Evolutionary conservation across 768 basidiomycete genomes (phyloP).

Genomic region (Mycena crocata): DNA sequence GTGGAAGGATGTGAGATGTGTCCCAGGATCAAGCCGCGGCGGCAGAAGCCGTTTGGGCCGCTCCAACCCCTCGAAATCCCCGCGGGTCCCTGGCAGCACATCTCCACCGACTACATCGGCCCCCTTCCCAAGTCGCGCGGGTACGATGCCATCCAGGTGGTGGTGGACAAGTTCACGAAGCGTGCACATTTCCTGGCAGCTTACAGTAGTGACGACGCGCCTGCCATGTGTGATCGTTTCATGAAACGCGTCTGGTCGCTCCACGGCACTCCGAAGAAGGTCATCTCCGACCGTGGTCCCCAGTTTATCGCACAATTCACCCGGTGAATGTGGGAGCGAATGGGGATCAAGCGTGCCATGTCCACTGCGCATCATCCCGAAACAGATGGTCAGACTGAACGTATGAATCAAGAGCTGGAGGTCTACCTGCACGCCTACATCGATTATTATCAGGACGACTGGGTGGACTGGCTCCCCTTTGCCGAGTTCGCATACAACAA

Average conservation of each 20-base stretch:
- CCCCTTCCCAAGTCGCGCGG: slow-evolving; percentile 51
- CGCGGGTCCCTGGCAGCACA: slow-evolving; percentile 47
- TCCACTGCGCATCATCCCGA: slow-evolving; percentile 60
- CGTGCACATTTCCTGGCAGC: slow-evolving; percentile 56
- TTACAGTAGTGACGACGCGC: slow-evolving; percentile 39
- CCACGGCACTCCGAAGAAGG: slow-evolving; percentile 48
- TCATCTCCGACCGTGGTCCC: slow-evolving; percentile 48
- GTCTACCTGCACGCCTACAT: slow-evolving; percentile 49
- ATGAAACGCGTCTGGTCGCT: slow-evolving; percentile 47
- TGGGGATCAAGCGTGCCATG: slow-evolving; percentile 28
- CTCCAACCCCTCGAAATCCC: slow-evolving; percentile 51
- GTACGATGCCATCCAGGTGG: slow-evolving; percentile 49
- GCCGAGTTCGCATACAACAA: slow-evolving; percentile 59
- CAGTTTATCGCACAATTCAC: slow-evolving; percentile 49
- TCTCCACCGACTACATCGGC: slow-evolving; percentile 56
- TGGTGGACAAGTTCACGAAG: slow-evolving; percentile 48
- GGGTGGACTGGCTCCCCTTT: slow-evolving; percentile 52
- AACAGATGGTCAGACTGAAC: slow-evolving; percentile 53
- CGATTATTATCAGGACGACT: slow-evolving; percentile 56
- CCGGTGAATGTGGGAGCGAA: slow-evolving; percentile 34
- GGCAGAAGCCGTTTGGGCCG: slow-evolving; percentile 47
- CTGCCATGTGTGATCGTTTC: slow-evolving; percentile 49
- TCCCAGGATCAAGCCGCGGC: slow-evolving; percentile 43
- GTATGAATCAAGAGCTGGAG: slow-evolving; percentile 51
- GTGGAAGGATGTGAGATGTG: slow-evolving; percentile 51